These are phyloP conservation scores for Pseudopithomyces chartarum DNA, from an alignment of 2,329 filamentous ascomycete genomes.

Conservation along the genomic window DNA sequence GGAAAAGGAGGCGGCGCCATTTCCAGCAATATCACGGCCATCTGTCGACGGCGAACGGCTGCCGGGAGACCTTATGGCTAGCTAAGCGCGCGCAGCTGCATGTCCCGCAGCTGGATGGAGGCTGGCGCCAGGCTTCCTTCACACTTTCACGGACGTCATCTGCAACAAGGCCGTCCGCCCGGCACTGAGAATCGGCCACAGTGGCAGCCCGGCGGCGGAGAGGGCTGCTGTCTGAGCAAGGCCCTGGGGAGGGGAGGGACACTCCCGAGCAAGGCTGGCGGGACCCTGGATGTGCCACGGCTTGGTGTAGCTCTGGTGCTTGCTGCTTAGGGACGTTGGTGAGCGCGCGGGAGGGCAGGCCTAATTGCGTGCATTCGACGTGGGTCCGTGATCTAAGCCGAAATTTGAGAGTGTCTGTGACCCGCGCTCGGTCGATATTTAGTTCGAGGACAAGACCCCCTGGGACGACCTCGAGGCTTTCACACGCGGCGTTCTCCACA, in stretches of 20 bases:
- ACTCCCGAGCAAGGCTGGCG: constrained; percentile 9
- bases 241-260: background rate
- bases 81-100: constrained; percentile 9
- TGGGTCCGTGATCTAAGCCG: constrained; percentile 29
- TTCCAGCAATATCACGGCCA: background rate
- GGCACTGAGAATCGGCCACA: constrained; percentile 1
- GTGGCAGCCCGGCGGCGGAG: background rate
- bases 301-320: too few relatives aligned
- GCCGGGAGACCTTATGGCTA: constrained; percentile 25
- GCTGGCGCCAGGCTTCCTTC: background rate
- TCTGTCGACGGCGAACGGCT: constrained; percentile 15
- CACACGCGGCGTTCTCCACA: constrained; percentile 30
- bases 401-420: constrained; percentile 26
- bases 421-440: constrained; percentile 35
- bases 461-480: constrained; percentile 25
- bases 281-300: background rate
- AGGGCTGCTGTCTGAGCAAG: background rate
- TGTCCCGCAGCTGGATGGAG: constrained; percentile 7
- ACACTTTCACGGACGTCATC: constrained; percentile 3
- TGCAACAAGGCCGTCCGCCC: constrained; percentile 2
- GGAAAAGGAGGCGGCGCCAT: constrained; percentile 22
- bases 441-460: constrained; percentile 28
- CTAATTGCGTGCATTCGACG: constrained; percentile 38
- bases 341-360: constrained; percentile 18
- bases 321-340: constrained; percentile 15